Evolutionary conservation across 2,329 filamentous ascomycete species (phyloP), one percentile per base, ranked within the genome.

Genomic region (Calonectria hawksworthii): DNA sequence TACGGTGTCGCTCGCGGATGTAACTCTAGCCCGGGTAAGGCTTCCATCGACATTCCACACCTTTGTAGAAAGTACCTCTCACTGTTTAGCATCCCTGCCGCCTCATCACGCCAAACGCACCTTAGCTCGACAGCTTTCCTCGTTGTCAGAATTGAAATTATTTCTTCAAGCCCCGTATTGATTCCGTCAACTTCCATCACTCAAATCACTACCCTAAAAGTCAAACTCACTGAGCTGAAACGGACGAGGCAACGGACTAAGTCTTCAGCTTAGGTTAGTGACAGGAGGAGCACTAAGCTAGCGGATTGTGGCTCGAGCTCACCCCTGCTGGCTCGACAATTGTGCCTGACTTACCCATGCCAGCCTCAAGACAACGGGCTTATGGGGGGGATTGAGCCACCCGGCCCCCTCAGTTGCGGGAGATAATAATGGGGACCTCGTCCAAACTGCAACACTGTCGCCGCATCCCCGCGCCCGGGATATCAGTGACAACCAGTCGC

Each of bases 171-270:
- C 59, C 68, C 9, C 44, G 47, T 56, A 34, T 23, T 59, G 30
- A 54, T 52, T 64, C 26, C 50, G 34, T 41, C 44, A 38, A 44
- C 44, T 41, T 30, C 18, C 34, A 47, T 9, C 61, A 47, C 68
- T 26, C 26, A 38, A 38, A 21, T 26, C 18, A 30, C 68, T 61
- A 34, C 23, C 51, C 61, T 68, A 21, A 36, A 54, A 30, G 50
- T 36, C 34, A 69, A 34, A 54, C 52, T 47, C 74, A 73, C 72
- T 77, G 76, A 77, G 76, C 76, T 77, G 76, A 76, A 61, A 44
- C 63, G 34, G 50, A 73, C 52, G 76, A 73, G 74, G 76, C 73
- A 72, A 69, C 23, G 21, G 44, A 64, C 54, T 67, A 75, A 72
- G 70, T 56, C 63, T 71, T 73, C 74, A 73, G 76, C 76, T 75